Evolutionary conservation across 495 filamentous ascomycete genomes (phyloP), one percentile per base, ranked within the genome.

Genomic region (Pseudomonodictys pantanalensis): DNA sequence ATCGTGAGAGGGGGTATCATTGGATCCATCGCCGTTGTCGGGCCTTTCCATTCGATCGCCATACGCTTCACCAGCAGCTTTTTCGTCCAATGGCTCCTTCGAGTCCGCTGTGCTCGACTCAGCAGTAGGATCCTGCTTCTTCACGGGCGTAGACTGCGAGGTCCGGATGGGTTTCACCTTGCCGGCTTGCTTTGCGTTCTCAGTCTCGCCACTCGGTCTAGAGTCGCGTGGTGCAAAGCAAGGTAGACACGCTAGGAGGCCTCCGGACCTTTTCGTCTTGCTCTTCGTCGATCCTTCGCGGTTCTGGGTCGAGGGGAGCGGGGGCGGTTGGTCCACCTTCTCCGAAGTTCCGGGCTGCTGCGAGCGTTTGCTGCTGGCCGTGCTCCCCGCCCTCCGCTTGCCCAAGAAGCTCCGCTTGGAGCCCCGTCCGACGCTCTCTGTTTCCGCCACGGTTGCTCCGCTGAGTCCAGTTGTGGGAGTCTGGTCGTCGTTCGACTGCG

Each of bases 161-260:
- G 69, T 84, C 66, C 73, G 79, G 71, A 58, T 77, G 65, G 72
- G 77, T 76, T 72, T 77, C 65, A 66, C 77, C 75, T 76, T 80
- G 66, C 70, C 77, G 64, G 81, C 83, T 68, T 84, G 86, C 75
- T 92, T 91, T 30, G 83, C 76, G 44, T 87, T 84, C 22, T 87
- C 71, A 38, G 76, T 66, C 52, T 75, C 72, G 56, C 83, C 84
- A 35, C 84, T 76, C 2, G 81, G 74, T 54, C 85, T 82, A n/a
- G 81, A 82, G 43, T 81, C 73, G 56, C 84, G 80, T 35, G 84
- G 79, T 25, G 85, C 84, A 71, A 91, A 96, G 76, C 91, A 96
- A 49, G 81, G 86, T 46, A 96, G 76, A 54, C 93, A 84, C 24
- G 88, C 78, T 20, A 95, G 74, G 33, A 96, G 74, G 9, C 83